A percentile compares a stretch with the other conserved stretches of the same genome.
Evolutionary conservation across 164 flowering plant species (phyloP).

Genomic region (Umbellularia californica): DNA sequence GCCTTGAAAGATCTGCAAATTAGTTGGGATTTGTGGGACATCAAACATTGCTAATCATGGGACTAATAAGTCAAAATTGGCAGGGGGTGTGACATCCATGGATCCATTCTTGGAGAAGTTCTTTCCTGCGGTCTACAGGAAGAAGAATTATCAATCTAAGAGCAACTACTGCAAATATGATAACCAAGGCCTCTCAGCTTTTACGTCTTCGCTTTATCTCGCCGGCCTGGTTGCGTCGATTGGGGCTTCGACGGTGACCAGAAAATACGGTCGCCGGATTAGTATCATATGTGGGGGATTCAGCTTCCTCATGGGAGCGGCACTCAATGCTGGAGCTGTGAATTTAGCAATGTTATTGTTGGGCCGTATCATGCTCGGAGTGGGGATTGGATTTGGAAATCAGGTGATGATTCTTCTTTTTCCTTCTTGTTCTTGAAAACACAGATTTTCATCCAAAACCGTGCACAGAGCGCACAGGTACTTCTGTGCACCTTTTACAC

Average conservation of each 20-base stretch:
- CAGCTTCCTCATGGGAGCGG: conserved; percentile 71
- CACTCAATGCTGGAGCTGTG: conserved; percentile 60
- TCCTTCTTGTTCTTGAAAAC: too few relatives aligned
- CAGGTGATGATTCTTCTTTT: conserved; percentile 41
- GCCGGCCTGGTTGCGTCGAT: conserved; percentile 77
- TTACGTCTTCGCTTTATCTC: conserved; percentile 86
- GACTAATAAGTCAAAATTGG: not conserved
- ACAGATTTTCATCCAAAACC: too few relatives aligned
- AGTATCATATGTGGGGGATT: conserved; percentile 77
- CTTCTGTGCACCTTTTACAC: not conserved
- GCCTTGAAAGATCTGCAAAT: not conserved
- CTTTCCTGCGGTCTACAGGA: conserved; percentile 52
- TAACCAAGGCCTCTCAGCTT: conserved; percentile 71
- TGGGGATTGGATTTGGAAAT: conserved; percentile 93
- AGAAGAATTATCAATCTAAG: conserved; percentile 51
- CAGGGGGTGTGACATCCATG: conserved; percentile 97
- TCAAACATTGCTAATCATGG: not conserved
- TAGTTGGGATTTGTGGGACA: not conserved
- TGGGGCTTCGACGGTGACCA: conserved; percentile 67
- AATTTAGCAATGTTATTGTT: conserved; percentile 70
- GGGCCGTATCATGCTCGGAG: conserved; percentile 89
- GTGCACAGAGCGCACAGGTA: too few relatives aligned
- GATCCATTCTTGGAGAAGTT: conserved; percentile 69
- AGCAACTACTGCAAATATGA: conserved; percentile 89
- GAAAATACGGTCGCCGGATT: conserved; percentile 60